Base-by-base conservation (phyloP, 2,329 filamentous ascomycete species). In the Alternaria ethzedia region DNA sequence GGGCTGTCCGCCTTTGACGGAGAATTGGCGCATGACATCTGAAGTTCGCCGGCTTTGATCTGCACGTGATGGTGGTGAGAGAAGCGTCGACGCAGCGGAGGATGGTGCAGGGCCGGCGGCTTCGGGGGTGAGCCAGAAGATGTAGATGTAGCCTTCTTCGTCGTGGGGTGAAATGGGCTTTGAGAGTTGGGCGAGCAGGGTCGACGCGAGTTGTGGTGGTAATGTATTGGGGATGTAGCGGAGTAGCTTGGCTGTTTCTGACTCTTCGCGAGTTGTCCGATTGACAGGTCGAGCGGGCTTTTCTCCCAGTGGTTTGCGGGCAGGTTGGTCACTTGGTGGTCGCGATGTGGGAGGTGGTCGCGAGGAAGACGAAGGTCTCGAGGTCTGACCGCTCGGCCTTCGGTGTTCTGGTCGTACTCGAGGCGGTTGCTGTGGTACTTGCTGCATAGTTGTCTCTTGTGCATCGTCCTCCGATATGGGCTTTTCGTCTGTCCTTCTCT, bases 131-230 rank as follows among this genome's bases (percentile, higher is more conserved):
- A 97, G 86, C 94, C 95, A 97, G 85, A 98, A 99, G 80, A 99
- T 97, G 85, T 99, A 99, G 70, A 99, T 98, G 82, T 96, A 99
- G 41, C 96, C 96, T 52, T 77, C 76, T 70, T 96, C 92, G 69
- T 96, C 92, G 57, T 86, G 83, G 21, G 88, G 83, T 0, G 93
- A 94, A 49, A 94, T 87, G 1, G 85, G 93, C 83, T 87, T 96
- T 77, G 80, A 88, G 10, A 98, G 85, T 79, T 98, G 94, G 3
- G 90, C 84, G 63, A 95, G 86, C 4, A 98, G 85, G 6, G 85
- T 82, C 0, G 93, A 90, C 0, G 91, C 84, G 0, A 89, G 91
- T 70, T 90, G 83, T 1, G 92, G 89, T 3, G 90, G 86, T 5
- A 93, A 83, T 2, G 85, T 81, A 9, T 85, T 78, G 0, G 93